Conservation (phyloP, 2,329 filamentous ascomycete genomes). For the Colletotrichum cordylinicola region DNA sequence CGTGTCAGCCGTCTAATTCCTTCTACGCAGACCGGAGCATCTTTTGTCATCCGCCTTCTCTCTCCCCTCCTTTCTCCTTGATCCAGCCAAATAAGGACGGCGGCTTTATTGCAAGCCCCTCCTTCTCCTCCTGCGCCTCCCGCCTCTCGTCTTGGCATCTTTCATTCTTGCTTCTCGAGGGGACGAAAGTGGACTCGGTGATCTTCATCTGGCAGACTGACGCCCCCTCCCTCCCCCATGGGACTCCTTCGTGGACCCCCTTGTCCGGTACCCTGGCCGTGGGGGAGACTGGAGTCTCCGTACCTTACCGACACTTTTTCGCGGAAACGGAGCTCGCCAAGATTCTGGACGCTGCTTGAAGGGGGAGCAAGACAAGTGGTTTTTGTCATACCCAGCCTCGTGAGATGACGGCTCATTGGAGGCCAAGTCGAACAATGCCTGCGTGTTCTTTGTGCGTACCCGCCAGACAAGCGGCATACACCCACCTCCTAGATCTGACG, state of each 20-base stretch:
- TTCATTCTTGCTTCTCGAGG: background rate
- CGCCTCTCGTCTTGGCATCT: constrained; percentile 3
- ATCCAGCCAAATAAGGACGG: background rate
- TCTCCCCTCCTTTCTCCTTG: background rate
- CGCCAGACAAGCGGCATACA: background rate
- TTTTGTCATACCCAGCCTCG: background rate
- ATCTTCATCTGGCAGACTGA: background rate
- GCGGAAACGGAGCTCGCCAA: background rate
- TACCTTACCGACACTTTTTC: background rate
- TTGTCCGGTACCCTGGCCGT: background rate
- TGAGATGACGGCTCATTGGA: background rate
- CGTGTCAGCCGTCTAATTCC: background rate
- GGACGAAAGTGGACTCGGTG: background rate
- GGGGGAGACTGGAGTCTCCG: background rate
- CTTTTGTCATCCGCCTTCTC: background rate
- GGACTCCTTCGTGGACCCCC: background rate
- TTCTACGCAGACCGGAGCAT: background rate
- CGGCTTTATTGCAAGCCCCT: background rate
- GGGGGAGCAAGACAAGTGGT: background rate
- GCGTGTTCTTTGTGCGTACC: background rate
- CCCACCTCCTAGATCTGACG: background rate
- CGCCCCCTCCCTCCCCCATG: background rate
- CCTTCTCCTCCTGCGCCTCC: background rate
- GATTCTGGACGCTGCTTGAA: background rate
- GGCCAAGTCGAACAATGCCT: background rate